These are phyloP conservation scores for Nakaseomyces bracarensis DNA, from an alignment of 1,139 yeast genomes.

Conservation along the genomic window DNA sequence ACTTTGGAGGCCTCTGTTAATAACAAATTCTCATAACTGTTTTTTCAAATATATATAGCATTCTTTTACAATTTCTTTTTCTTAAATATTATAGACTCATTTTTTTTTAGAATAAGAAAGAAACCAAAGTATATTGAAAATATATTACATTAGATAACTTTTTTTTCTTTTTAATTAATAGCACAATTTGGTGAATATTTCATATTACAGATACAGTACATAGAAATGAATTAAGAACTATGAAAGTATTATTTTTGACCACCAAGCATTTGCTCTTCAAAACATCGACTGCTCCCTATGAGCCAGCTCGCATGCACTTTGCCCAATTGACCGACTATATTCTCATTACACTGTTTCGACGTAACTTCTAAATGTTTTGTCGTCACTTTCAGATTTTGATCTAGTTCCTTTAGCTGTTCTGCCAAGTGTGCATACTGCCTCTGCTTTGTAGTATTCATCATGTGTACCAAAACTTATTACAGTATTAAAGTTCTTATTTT, in stretches of 20 bases:
- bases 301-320: conserved; percentile 30
- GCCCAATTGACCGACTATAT: conserved; percentile 30
- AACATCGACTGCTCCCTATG: conserved; percentile 28
- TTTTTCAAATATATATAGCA: background rate
- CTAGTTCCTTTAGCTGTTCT: conserved; percentile 24
- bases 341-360: conserved; percentile 28
- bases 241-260: conserved; percentile 8
- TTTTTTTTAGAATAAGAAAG: no score
- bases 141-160: no score
- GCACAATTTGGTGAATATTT: no score
- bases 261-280: conserved; percentile 25
- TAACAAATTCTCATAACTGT: conserved; percentile 1
- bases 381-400: conserved; percentile 24
- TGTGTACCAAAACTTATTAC: no score
- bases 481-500: no score
- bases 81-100: no score
- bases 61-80: no score
- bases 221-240: no score
- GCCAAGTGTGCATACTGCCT: conserved; percentile 30
- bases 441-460: conserved; percentile 23
- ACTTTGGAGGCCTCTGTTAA: no score
- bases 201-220: no score
- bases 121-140: no score
- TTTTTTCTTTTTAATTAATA: no score
- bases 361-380: conserved; percentile 23